Base-by-base conservation (phyloP, 1,284 basidiomycete species). In the Microbotryomycetes sp. region DNA sequence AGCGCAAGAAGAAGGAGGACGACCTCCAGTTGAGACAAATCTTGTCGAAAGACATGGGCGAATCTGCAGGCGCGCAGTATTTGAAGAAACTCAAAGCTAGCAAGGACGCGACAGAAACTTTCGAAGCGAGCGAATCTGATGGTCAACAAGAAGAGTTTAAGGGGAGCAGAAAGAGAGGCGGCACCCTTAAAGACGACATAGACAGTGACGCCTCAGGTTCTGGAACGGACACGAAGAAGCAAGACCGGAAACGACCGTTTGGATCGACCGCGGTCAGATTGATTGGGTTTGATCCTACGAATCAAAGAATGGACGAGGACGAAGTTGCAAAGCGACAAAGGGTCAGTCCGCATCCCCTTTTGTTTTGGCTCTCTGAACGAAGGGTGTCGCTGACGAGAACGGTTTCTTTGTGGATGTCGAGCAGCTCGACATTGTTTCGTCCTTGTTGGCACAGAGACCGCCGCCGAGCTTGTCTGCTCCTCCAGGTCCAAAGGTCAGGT, bases 281-380 rank as follows among this genome's bases (percentile, higher is more conserved):
- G 35, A 64, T 67, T 23, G 65, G 65, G 3, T 67, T 55, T 52
- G 60, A 67, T 24, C 65, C 65, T 30, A 60, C 65, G 3, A 45
- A 30, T 6, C 35, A 41, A 41, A 52, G 26, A 23, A 23, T 45
- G 3, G 58, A 60, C 4, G 60, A 62, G 6, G 21, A 49, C 23
- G 31, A 26, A 23, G 54, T 29, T 53, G 5, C 51, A 29, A 26
- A 41, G 49, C 45, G 49, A 31, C 52, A 50, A 15, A 26, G 27
- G 23, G 45, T 55, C 13, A 30, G 64, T 7, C 60, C 62, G 47
- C 29, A 57, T 56, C n/a, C n/a, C n/a, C n/a, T n/a, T n/a, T n/a
- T n/a, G n/a, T n/a, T n/a, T n/a, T n/a, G n/a, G n/a, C n/a, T n/a
- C n/a, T n/a, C n/a, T n/a, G n/a, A n/a, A n/a, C n/a, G n/a, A n/a